Base-by-base conservation (phyloP, 805 yeast species). In the Metschnikowia orientalis region DNA sequence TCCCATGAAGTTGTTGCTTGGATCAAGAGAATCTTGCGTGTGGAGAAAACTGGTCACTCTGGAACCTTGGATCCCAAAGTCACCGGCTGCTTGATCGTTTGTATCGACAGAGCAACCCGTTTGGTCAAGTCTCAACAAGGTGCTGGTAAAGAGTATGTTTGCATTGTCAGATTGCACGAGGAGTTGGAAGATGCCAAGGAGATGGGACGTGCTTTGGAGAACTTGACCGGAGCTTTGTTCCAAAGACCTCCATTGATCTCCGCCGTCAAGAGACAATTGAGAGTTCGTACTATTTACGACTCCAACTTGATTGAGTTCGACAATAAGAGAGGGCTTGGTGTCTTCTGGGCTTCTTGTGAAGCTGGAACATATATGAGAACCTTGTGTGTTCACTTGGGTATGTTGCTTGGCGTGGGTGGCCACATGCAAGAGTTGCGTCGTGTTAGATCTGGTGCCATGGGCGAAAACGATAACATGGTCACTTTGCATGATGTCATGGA, bases 281-380 rank as follows among this genome's bases (percentile, higher is more conserved):
- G 98, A 75, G 95, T 92, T 43, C 80, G 98, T 68, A 92, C 97
- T 45, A 89, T 92, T 58, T 92, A 92, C 65, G 97, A 92, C 59
- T 85, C 96, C 44, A 88, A 90, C 47, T 73, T 92, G 59, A 79
- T 92, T 54, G 98, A 92, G 68, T 92, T 92, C 56, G 98, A 89
- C 69, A 84, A 88, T 67, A 89, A 92, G 68, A 82, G 97, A 66
- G 90, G 92, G 52, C 74, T 92, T 43, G 95, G 95, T 70, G 97
- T 92, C 21, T 92, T 92, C 72, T 92, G 98, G 98, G 98, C 97
- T 40, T 84, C 95, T 25, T 92, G 98, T 76, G 98, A 92, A 73
- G 98, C 98, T 42, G 98, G 98, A 69, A 92, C 98, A 41, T 92
- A 92, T 69, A 92, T 92, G 96, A 84, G 98, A 77, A 92, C 98